Percentiles rank a stretch among this genome's conserved stretches.
Evolutionary conservation across 164 flowering plant genomes (phyloP).

Genomic region (Aristolochia californica): DNA sequence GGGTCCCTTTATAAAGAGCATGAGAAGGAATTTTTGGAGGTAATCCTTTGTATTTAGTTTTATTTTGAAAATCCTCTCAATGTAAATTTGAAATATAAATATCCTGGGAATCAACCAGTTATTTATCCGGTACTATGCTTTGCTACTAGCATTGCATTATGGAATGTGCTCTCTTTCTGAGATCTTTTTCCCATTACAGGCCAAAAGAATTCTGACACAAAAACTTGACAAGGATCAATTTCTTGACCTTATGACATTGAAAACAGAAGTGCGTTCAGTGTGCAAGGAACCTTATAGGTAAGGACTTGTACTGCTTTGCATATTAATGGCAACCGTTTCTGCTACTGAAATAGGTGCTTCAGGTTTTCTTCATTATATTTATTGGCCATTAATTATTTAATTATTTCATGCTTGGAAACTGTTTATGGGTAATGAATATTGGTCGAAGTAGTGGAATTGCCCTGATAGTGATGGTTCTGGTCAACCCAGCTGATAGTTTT

Average conservation of each 20-base stretch:
- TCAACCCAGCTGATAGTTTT: no score
- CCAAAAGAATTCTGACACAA: conserved; percentile 63
- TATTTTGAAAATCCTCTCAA: background rate
- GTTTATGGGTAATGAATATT: no score
- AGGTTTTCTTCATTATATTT: background rate
- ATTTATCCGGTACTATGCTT: no score
- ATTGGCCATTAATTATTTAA: no score
- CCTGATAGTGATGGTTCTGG: no score
- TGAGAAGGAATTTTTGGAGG: conserved; percentile 87
- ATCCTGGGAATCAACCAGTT: no score
- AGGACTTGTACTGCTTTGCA: background rate
- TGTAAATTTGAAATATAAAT: no score
- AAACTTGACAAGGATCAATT: conserved; percentile 84
- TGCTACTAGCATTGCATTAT: no score
- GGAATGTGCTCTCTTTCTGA: background rate
- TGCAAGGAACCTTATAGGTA: conserved; percentile 98
- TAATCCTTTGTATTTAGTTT: conserved; percentile 12
- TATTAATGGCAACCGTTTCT: background rate
- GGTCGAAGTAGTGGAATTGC: no score
- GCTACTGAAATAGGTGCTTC: background rate
- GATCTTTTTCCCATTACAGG: conserved; percentile 30
- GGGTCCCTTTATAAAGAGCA: conserved; percentile 73
- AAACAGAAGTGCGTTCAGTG: conserved; percentile 70
- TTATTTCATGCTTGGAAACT: no score
- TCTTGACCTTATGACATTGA: conserved; percentile 63